phyloP scores from a whole-genome alignment of 176 grass and related monocot genomes.

The Phoenix dactylifera region DNA sequence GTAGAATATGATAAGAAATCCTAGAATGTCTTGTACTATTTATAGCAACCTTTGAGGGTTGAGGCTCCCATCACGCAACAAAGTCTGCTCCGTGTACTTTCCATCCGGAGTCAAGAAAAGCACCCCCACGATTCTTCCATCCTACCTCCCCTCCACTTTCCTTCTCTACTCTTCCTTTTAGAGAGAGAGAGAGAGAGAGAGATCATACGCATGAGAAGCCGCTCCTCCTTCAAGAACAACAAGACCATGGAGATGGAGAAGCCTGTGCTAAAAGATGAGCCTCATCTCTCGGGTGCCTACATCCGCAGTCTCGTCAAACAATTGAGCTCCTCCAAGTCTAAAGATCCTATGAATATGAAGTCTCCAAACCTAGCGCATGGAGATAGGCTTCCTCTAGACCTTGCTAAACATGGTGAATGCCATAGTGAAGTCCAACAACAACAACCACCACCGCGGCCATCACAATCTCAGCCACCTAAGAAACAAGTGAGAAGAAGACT shows the following conservation, averaged over 20 bases:
- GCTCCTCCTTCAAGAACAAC: not conserved
- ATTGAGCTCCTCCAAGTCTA: slow-evolving; percentile 67
- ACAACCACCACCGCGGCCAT: slow-evolving; percentile 11
- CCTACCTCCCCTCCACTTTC: slow-evolving; percentile 10
- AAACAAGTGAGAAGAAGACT: slow-evolving; percentile 92
- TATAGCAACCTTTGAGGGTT: slow-evolving; percentile 22
- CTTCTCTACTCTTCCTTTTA: slow-evolving; percentile 3
- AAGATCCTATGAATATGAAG: not conserved
- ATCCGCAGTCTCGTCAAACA: slow-evolving; percentile 90
- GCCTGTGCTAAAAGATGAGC: slow-evolving; percentile 26
- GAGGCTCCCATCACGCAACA: slow-evolving; percentile 4
- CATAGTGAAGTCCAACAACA: slow-evolving; percentile 24
- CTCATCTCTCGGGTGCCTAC: slow-evolving; percentile 85
- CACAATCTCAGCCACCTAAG: slow-evolving; percentile 42
- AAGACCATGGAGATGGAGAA: slow-evolving; percentile 13
- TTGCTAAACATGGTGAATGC: slow-evolving; percentile 20
- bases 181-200: slow-evolving; percentile 42
- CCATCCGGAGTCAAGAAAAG: slow-evolving; percentile 32
- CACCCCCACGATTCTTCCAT: slow-evolving; percentile 17
- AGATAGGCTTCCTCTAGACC: slow-evolving; percentile 2
- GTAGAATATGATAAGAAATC: not conserved
- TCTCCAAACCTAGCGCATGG: too few species aligned
- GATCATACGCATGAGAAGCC: slow-evolving; percentile 1
- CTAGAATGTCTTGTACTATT: slow-evolving; percentile 12
- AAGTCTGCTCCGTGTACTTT: slow-evolving; percentile 28